Evolutionary conservation across 192 early-diverging fungal species (phyloP).

Genomic region (Entomortierella parvispora): DNA sequence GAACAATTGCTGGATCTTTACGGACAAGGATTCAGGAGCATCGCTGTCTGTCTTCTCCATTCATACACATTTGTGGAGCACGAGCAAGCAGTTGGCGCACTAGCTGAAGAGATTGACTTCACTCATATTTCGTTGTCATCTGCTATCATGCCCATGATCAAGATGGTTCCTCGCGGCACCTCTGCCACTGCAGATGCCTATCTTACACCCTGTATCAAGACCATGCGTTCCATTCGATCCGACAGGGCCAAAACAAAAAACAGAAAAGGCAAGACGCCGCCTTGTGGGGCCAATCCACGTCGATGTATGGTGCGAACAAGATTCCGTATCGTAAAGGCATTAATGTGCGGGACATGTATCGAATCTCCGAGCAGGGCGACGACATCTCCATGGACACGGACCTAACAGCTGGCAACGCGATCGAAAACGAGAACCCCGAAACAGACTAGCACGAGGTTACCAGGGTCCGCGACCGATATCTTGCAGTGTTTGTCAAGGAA

Average conservation of each 20-base stretch:
- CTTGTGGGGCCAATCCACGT: too few species aligned
- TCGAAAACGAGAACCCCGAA: too few species aligned
- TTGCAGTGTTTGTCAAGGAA: background rate
- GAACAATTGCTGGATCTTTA: constrained; percentile 70
- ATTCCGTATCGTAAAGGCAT: background rate
- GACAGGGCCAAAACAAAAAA: background rate
- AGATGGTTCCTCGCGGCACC: constrained; percentile 92
- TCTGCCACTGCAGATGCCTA: constrained; percentile 94
- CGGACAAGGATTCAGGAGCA: constrained; percentile 80
- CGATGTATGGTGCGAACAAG: background rate
- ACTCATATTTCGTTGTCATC: constrained; percentile 87
- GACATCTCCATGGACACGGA: too few species aligned
- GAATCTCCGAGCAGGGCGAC: too few species aligned
- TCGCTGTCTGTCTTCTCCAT: constrained; percentile 95
- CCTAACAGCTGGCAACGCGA: too few species aligned
- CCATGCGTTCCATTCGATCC: constrained; percentile 1
- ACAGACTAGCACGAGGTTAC: background rate
- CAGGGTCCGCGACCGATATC: background rate
- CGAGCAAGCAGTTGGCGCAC: constrained; percentile 72
- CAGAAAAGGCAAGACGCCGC: background rate
- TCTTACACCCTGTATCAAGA: constrained; percentile 90
- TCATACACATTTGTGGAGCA: constrained; percentile 91
- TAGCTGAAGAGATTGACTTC: constrained; percentile 83
- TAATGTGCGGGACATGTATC: background rate
- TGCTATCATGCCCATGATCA: constrained; percentile 90